Evolutionary conservation across 257 asterid genomes (phyloP).

Genomic region (Linderniella brevidens): DNA sequence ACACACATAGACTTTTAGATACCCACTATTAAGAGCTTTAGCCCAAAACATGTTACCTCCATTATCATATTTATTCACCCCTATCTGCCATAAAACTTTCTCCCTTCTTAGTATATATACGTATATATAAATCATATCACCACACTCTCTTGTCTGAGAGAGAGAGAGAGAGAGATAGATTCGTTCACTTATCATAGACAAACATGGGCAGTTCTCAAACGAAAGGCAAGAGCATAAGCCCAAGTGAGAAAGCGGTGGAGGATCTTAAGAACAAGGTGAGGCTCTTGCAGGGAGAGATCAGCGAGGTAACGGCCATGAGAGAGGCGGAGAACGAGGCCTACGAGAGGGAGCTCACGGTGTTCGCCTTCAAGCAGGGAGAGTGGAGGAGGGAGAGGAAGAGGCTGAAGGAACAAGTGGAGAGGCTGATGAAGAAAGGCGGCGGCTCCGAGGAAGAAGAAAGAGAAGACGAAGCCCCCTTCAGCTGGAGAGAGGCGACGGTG

Average conservation of each 20-base stretch:
- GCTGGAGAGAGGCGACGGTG: constrained; percentile 38
- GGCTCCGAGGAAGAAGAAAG: constrained; percentile 9
- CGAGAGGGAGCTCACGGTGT: constrained; percentile 42
- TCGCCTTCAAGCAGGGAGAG: constrained; percentile 54
- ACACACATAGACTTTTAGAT: too few species aligned
- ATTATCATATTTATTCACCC: too few species aligned
- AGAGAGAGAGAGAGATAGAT: not conserved
- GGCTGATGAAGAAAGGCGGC: constrained; percentile 14
- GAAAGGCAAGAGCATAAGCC: not conserved
- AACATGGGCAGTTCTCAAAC: constrained; percentile 4
- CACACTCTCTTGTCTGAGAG: too few species aligned
- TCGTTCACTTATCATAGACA: too few species aligned
- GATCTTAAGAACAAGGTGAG: constrained; percentile 37
- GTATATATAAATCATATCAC: too few species aligned
- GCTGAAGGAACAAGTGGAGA: constrained; percentile 32
- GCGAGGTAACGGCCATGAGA: constrained; percentile 44
- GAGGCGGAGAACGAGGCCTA: constrained; percentile 43
- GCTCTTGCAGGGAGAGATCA: constrained; percentile 37
- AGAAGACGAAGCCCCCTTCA: constrained; percentile 9
- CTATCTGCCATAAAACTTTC: too few species aligned
- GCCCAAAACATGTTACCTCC: too few species aligned
- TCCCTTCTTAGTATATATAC: too few species aligned
- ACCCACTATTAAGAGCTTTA: too few species aligned
- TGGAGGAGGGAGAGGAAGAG: constrained; percentile 56
- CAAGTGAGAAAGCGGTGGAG: constrained; percentile 25